These are phyloP conservation scores for Pyrenula aspistea DNA, from an alignment of 495 filamentous ascomycete genomes.

Conservation along the genomic window DNA sequence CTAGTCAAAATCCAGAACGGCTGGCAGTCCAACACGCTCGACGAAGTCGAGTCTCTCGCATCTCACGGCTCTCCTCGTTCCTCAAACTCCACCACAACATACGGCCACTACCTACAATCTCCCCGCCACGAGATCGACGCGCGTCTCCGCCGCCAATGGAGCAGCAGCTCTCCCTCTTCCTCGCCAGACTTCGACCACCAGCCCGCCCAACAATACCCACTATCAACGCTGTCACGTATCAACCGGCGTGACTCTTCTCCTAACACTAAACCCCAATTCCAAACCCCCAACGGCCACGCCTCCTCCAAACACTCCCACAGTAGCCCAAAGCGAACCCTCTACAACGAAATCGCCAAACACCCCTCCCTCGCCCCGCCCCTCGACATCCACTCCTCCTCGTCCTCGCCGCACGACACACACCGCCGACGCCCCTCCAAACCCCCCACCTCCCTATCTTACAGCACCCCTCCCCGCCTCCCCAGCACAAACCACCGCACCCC, in stretches of 20 bases:
- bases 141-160: conserved; percentile 1
- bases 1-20: conserved; percentile 84
- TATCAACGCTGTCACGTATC: background rate
- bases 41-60: conserved; percentile 57
- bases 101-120: conserved; percentile 5
- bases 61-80: conserved; percentile 47
- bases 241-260: conserved; percentile 15
- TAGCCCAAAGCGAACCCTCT: conserved; percentile 24
- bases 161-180: background rate
- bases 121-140: conserved; percentile 3
- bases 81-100: conserved; percentile 24
- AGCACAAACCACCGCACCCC: conserved; percentile 33
- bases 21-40: conserved; percentile 58
- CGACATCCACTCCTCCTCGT: conserved; percentile 14
- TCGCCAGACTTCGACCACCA: background rate
- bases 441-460: conserved; percentile 12
- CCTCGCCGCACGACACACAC: conserved; percentile 20
- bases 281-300: conserved; percentile 5
- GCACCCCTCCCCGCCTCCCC: conserved; percentile 9
- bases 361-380: conserved; percentile 4
- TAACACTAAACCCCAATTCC: conserved; percentile 30
- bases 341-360: conserved; percentile 19
- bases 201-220: background rate
- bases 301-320: conserved; percentile 11
- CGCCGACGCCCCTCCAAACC: conserved; percentile 17